These are phyloP conservation scores for Colletotrichum scovillei DNA, from an alignment of 2,329 filamentous ascomycete species.

Conservation along the genomic window DNA sequence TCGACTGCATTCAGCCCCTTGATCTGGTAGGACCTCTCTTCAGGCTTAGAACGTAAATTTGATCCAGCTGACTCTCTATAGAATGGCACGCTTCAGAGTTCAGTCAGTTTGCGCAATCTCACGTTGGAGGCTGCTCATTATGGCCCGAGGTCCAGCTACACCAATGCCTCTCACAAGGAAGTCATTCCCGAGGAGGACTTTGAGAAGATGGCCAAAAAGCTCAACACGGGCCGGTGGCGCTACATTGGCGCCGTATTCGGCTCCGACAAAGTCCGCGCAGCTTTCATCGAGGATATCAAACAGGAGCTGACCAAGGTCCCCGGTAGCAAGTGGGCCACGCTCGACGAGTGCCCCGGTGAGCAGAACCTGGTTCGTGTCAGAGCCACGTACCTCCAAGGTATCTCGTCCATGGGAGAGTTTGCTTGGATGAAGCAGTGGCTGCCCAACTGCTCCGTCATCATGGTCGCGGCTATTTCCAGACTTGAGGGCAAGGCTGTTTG, in stretches of 20 bases:
- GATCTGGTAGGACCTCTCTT: not conserved
- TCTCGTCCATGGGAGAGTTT: conserved; percentile 30
- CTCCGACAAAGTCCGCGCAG: conserved; percentile 26
- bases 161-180: conserved; percentile 28
- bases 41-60: not conserved
- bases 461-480: conserved; percentile 16
- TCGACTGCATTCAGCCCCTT: conserved; percentile 19
- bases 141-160: conserved; percentile 27
- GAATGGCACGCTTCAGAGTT: conserved; percentile 20
- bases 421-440: conserved; percentile 31
- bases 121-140: conserved; percentile 25
- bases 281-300: conserved; percentile 20
- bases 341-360: conserved; percentile 24
- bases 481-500: conserved; percentile 19
- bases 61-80: not conserved
- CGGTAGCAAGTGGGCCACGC: conserved; percentile 25
- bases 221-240: conserved; percentile 25
- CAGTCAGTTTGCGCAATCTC: conserved; percentile 24
- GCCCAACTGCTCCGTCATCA: conserved; percentile 25
- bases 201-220: conserved; percentile 26
- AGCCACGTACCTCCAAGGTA: conserved; percentile 24
- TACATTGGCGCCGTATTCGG: conserved; percentile 27
- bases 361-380: conserved; percentile 15
- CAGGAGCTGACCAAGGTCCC: conserved; percentile 22
- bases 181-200: conserved; percentile 26